A percentile compares a stretch with the other conserved stretches of the same genome.
Evolutionary conservation across 164 flowering plant genomes (phyloP).

Genomic region (Kingdonia uniflora): DNA sequence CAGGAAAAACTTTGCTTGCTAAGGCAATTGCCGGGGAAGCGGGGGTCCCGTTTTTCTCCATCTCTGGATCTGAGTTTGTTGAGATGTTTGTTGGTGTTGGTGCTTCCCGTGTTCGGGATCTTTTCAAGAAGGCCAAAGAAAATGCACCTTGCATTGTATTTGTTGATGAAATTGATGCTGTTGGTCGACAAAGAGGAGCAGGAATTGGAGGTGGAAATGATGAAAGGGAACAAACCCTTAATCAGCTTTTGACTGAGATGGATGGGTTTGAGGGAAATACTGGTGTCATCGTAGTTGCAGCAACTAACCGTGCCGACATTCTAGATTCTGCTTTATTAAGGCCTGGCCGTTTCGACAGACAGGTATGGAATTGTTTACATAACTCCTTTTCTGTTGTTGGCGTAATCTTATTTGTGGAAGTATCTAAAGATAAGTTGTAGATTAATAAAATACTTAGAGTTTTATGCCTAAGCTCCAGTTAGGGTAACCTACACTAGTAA

Average conservation of each 20-base stretch:
- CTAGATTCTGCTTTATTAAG: slow-evolving; percentile 83
- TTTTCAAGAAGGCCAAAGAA: slow-evolving; percentile 91
- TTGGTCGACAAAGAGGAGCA: slow-evolving; percentile 85
- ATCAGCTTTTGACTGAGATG: slow-evolving; percentile 94
- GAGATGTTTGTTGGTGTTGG: slow-evolving; percentile 98
- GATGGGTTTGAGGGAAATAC: slow-evolving; percentile 94
- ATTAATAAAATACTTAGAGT: too few species aligned
- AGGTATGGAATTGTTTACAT: slow-evolving; percentile 26
- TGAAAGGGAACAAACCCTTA: slow-evolving; percentile 88
- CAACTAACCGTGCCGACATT: slow-evolving; percentile 86
- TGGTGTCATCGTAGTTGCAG: slow-evolving; percentile 85
- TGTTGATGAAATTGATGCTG: slow-evolving; percentile 97
- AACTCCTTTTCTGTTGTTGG: too few species aligned
- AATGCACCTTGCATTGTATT: slow-evolving; percentile 95
- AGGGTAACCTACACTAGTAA: too few species aligned
- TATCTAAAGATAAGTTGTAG: too few species aligned
- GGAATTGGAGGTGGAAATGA: slow-evolving; percentile 96
- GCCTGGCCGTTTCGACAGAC: slow-evolving; percentile 89
- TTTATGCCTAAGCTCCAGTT: too few species aligned
- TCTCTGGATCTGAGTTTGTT: slow-evolving; percentile 88
- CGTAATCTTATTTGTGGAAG: too few species aligned
- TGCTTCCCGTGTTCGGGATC: slow-evolving; percentile 92
- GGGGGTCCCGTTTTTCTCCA: slow-evolving; percentile 88
- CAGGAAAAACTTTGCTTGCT: slow-evolving; percentile 84
- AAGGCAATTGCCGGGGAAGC: slow-evolving; percentile 97